Conservation (phyloP, 106 monocot genomes). For the Allium fistulosum region DNA sequence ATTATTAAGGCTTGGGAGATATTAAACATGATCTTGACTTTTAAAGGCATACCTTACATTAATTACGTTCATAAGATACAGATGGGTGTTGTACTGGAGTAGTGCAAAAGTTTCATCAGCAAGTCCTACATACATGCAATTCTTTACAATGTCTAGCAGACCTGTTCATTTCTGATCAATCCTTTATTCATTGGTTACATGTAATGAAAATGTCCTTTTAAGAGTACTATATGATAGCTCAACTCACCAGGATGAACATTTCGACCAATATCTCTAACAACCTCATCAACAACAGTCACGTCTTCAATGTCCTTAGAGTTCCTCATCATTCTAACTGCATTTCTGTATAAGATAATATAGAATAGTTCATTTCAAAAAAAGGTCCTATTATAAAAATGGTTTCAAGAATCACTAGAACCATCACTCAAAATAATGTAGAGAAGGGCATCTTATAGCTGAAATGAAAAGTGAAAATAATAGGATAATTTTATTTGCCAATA, state of each 20-base stretch:
- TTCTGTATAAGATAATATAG: slow-evolving; percentile 12
- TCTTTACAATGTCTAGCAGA: slow-evolving; percentile 69
- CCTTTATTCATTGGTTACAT: not conserved
- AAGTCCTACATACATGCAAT: slow-evolving; percentile 95
- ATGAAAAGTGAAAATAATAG: no score
- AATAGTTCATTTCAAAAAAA: no score
- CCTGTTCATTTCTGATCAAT: slow-evolving; percentile 16
- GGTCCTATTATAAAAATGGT: no score
- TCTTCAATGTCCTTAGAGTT: slow-evolving; percentile 81
- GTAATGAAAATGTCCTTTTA: not conserved
- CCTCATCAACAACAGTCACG: slow-evolving; percentile 63
- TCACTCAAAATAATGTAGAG: no score
- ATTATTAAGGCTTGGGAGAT: no score
- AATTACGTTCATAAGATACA: slow-evolving; percentile 91
- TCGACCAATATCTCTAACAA: slow-evolving; percentile 64
- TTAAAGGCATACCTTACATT: slow-evolving; percentile 58
- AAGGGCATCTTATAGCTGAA: no score
- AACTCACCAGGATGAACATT: slow-evolving; percentile 15
- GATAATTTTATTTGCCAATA: no score
- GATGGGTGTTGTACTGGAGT: slow-evolving; percentile 68
- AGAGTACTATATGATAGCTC: not conserved
- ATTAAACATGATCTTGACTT: no score
- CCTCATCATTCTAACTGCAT: slow-evolving; percentile 63
- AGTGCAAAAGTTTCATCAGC: slow-evolving; percentile 92
- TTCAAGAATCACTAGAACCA: no score